Evolutionary conservation across 2,329 filamentous ascomycete genomes (phyloP), one percentile per base, ranked within the genome.

Genomic region (Sordariomycetes sp.): DNA sequence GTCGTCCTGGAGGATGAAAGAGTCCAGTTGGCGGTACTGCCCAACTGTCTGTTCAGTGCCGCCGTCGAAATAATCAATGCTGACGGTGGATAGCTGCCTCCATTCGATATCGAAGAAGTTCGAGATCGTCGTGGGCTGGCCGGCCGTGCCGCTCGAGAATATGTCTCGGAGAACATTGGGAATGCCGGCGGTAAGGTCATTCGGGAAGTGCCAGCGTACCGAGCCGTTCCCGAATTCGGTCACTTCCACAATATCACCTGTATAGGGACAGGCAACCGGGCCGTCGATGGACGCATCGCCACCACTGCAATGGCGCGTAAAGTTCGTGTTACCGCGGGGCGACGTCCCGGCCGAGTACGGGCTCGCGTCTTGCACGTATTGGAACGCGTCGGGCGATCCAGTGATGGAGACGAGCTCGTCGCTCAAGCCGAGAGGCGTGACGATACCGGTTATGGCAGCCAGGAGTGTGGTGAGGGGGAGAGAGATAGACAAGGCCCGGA

Each of bases 391-490:
- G 2, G 28, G 1, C 3, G 1, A n/a, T 12, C 37, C 16, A 12
- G 55, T 11, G 7, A 57, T 37, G 4, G 28, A 11, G 10, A 62
- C 60, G 2, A 65, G 59, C 4, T 66, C 63, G n/a, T 78, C 71
- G 54, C 73, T 73, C 0, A 79, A 65, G 1, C 76, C 76, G 3
- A 79, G 64, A 0, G 76, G 76, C 0, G 76, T 78, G 3, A 77
- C 65, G 4, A 78, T 67, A n/a, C 74, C 71, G 1, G 76, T 69
- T 14, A 77, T 59, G 0, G 72, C 67, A 3, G 73, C 65, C 8
- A 76, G 57, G 20, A 69, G 32, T 3, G 70, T 56, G 1, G 69
- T 56, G 7, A 72, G 56, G 0, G 71, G 65, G 6, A 65, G 58
- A 11, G 58, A 20, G 35, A 61, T 32, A 1, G 62, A 56, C 25